A percentile compares a stretch with the other conserved stretches of the same genome.
These are phyloP conservation scores for Aspergillus pseudoglaucus DNA, from an alignment of 2,329 filamentous ascomycete species.

Conservation along the genomic window DNA sequence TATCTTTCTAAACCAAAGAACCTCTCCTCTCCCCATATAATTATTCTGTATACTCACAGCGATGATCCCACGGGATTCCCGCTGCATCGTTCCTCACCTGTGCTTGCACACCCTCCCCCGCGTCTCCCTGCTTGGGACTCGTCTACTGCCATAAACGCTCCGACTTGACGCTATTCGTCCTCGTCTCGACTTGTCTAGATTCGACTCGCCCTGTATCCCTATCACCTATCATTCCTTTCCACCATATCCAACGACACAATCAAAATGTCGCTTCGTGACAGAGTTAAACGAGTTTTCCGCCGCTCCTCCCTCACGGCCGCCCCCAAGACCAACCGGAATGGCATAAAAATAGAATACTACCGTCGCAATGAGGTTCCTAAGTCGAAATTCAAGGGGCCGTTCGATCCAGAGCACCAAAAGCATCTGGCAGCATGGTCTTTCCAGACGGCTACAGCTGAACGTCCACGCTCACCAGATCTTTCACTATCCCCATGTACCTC, in stretches of 20 bases:
- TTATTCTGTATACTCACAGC: constrained; percentile 10
- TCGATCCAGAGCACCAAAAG: constrained; percentile 41
- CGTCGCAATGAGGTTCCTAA: constrained; percentile 41
- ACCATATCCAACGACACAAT: neutral
- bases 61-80: constrained; percentile 20
- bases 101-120: constrained; percentile 26
- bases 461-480: constrained; percentile 29
- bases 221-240: neutral
- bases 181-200: neutral
- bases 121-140: constrained; percentile 26
- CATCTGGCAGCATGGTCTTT: constrained; percentile 41
- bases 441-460: constrained; percentile 26
- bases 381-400: constrained; percentile 44
- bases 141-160: constrained; percentile 21
- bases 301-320: constrained; percentile 16
- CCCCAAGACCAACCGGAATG: constrained; percentile 19
- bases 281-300: constrained; percentile 31
- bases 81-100: constrained; percentile 16
- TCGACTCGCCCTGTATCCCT: no score
- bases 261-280: constrained; percentile 35
- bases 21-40: neutral
- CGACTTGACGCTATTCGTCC: constrained; percentile 3
- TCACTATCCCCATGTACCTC: constrained; percentile 34
- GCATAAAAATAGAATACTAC: constrained; percentile 44
- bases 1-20: neutral